phyloP scores from a whole-genome alignment of 1,139 yeast species.

The Blastobotrys indianensis region DNA sequence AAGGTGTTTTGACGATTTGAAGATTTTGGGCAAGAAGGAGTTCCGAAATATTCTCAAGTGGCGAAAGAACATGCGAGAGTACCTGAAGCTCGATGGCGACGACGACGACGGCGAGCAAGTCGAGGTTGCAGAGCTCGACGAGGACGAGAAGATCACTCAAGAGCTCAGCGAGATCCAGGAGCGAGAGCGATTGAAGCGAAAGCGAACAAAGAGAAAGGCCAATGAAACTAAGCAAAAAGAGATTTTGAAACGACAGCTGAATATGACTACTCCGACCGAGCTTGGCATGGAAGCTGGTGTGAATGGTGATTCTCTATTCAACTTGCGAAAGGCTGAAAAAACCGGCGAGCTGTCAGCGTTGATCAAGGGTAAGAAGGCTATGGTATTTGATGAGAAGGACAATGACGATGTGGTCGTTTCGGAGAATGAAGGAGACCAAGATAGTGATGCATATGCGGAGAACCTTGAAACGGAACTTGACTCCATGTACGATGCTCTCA shows the following conservation, averaged over 20 bases:
- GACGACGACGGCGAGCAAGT: conserved; percentile 35
- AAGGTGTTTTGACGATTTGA: conserved; percentile 83
- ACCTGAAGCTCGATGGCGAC: conserved; percentile 62
- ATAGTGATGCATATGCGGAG: conserved; percentile 57
- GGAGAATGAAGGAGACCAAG: conserved; percentile 36
- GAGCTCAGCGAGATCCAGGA: conserved; percentile 73
- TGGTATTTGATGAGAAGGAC: conserved; percentile 49
- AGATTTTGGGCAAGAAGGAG: conserved; percentile 90
- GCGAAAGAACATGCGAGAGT: conserved; percentile 79
- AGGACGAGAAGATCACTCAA: conserved; percentile 83
- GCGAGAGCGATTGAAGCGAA: conserved; percentile 59
- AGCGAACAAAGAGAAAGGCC: conserved; percentile 73
- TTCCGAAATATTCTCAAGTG: conserved; percentile 79
- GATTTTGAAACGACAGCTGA: conserved; percentile 88
- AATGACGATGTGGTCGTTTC: conserved; percentile 38
- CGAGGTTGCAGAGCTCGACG: conserved; percentile 68
- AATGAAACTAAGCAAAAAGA: conserved; percentile 87
- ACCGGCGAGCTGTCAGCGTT: conserved; percentile 73
- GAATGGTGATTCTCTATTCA: conserved; percentile 78
- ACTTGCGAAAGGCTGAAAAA: conserved; percentile 74
- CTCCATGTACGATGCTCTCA: conserved; percentile 70
- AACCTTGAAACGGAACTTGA: conserved; percentile 76
- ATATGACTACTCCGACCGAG: conserved; percentile 88
- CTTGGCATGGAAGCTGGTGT: conserved; percentile 93
- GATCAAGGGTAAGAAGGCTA: conserved; percentile 74